These are phyloP conservation scores for Xylaria nigripes DNA, from an alignment of 495 filamentous ascomycete species.

Conservation along the genomic window DNA sequence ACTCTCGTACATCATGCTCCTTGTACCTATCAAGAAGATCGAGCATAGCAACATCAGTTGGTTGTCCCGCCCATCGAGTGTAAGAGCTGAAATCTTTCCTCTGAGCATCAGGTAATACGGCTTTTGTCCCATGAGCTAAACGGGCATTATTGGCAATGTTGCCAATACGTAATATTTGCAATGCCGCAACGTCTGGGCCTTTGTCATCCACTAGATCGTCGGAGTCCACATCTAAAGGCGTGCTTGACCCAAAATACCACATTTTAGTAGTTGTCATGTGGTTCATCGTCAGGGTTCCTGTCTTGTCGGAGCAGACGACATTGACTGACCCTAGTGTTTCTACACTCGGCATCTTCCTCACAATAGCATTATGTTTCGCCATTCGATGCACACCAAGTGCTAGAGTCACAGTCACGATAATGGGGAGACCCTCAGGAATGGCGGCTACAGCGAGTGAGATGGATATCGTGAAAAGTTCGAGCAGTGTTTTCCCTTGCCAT, in stretches of 20 bases:
- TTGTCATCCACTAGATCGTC: constrained; percentile 53
- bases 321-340: constrained; percentile 98
- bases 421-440: constrained; percentile 93
- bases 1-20: constrained; percentile 81
- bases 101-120: constrained; percentile 70
- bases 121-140: constrained; percentile 61
- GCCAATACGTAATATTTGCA: constrained; percentile 75
- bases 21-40: constrained; percentile 85
- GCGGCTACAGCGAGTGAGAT: constrained; percentile 95
- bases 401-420: constrained; percentile 95
- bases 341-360: constrained; percentile 89
- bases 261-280: constrained; percentile 98
- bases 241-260: constrained; percentile 75
- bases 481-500: constrained; percentile 74
- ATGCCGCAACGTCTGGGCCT: constrained; percentile 61
- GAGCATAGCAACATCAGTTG: constrained; percentile 90
- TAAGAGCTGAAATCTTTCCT: constrained; percentile 51
- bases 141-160: constrained; percentile 96
- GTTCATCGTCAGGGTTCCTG: constrained; percentile 89
- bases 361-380: constrained; percentile 88
- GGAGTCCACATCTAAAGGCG: constrained; percentile 65
- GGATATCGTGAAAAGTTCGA: constrained; percentile 97
- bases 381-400: constrained; percentile 91
- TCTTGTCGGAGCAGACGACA: constrained; percentile 98
- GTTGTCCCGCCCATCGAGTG: constrained; percentile 93